These are phyloP conservation scores for Penicillium roqueforti DNA, from an alignment of 495 filamentous ascomycete genomes.

Conservation along the genomic window DNA sequence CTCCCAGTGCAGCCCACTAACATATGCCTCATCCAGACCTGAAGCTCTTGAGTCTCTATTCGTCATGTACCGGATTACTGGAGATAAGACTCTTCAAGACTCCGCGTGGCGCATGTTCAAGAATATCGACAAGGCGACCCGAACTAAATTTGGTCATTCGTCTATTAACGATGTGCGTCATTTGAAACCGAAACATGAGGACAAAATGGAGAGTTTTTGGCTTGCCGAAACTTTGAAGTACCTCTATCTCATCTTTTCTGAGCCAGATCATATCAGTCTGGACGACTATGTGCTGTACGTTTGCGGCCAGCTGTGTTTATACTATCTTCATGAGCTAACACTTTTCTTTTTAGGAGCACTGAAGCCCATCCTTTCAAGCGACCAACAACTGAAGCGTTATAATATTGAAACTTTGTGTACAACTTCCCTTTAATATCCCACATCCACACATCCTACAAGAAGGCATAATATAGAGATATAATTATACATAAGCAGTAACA, in stretches of 20 bases:
- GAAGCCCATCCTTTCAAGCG: constrained; percentile 71
- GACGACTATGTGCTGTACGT: constrained; percentile 63
- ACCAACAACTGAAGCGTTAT: constrained; percentile 17
- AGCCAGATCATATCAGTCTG: constrained; percentile 62
- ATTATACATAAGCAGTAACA: constrained; percentile 20
- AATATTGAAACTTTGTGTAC: not conserved
- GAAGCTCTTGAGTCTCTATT: constrained; percentile 74
- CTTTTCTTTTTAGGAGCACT: constrained; percentile 51
- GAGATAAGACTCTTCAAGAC: constrained; percentile 60
- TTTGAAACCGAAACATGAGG: constrained; percentile 26
- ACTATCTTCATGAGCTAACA: not conserved
- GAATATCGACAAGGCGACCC: constrained; percentile 56
- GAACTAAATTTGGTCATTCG: constrained; percentile 55
- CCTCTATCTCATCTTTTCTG: constrained; percentile 83
- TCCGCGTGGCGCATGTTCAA: constrained; percentile 75
- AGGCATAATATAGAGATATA: not conserved
- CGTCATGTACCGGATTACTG: constrained; percentile 71
- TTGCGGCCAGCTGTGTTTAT: not conserved
- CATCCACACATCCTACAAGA: not conserved
- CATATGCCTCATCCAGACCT: constrained; percentile 34
- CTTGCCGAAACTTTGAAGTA: constrained; percentile 87
- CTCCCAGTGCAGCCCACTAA: constrained; percentile 1
- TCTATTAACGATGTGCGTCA: constrained; percentile 55
- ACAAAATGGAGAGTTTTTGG: constrained; percentile 58
- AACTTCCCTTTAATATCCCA: not conserved